phyloP scores from a whole-genome alignment of 768 basidiomycete genomes.

The Leucosporidium creatinivorum region DNA sequence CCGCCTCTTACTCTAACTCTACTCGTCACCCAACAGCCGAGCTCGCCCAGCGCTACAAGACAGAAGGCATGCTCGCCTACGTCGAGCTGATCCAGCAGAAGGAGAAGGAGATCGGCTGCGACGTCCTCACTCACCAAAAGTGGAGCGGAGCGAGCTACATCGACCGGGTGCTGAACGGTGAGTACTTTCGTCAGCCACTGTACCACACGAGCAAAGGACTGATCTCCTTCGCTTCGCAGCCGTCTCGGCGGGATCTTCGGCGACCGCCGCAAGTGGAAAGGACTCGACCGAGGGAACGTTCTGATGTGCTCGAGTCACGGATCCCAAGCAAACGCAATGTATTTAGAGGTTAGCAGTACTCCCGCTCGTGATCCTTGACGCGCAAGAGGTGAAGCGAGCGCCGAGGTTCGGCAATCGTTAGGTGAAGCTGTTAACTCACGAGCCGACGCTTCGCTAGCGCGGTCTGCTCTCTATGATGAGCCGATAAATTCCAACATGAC shows the following conservation, averaged over 20 bases:
- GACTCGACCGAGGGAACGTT: slow-evolving; percentile 87
- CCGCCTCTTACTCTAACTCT: not conserved
- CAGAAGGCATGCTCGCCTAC: slow-evolving; percentile 87
- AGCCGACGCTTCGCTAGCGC: too few relatives aligned
- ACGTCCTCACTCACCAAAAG: slow-evolving; percentile 89
- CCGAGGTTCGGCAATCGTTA: too few relatives aligned
- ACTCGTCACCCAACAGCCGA: slow-evolving; percentile 50
- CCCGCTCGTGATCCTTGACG: too few relatives aligned
- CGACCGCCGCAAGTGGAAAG: slow-evolving; percentile 71
- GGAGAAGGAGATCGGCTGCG: slow-evolving; percentile 79
- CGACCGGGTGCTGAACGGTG: slow-evolving; percentile 68
- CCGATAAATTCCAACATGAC: too few relatives aligned
- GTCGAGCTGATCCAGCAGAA: slow-evolving; percentile 79
- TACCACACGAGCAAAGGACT: not conserved
- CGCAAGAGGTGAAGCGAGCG: too few relatives aligned
- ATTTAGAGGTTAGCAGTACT: too few relatives aligned
- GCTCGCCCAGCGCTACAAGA: slow-evolving; percentile 68
- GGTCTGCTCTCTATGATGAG: too few relatives aligned
- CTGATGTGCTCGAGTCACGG: too few relatives aligned
- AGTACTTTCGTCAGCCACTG: slow-evolving; percentile 25
- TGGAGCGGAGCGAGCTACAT: slow-evolving; percentile 88
- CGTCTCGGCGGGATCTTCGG: slow-evolving; percentile 79
- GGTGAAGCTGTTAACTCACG: too few relatives aligned
- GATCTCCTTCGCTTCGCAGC: slow-evolving; percentile 36
- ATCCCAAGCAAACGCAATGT: too few relatives aligned